Percentiles rank a stretch among this genome's conserved stretches.
These are phyloP conservation scores for Gossypium rotundifolium DNA, from an alignment of 345 rosid species.

Conservation along the genomic window DNA sequence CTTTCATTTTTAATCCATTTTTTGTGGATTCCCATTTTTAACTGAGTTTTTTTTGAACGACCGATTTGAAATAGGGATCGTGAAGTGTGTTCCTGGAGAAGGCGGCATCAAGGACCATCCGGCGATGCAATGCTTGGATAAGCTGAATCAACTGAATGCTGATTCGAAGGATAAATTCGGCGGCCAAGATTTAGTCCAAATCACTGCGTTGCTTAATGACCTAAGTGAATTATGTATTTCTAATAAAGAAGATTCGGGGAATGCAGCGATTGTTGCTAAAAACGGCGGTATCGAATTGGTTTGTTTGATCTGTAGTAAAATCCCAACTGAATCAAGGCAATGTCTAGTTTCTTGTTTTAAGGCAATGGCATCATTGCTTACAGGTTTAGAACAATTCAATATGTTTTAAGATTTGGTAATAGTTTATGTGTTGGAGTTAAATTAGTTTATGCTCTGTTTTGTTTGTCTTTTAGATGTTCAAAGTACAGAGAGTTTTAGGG, in stretches of 20 bases:
- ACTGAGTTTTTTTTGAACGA: neutral
- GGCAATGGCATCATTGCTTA: constrained; percentile 48
- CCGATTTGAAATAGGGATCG: constrained; percentile 43
- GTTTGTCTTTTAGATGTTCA: constrained; percentile 48
- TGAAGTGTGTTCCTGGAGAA: constrained; percentile 71
- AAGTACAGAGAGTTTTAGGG: constrained; percentile 59
- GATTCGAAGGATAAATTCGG: constrained; percentile 18
- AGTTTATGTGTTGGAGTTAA: neutral
- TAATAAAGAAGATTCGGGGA: constrained; percentile 36
- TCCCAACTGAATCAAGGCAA: constrained; percentile 22
- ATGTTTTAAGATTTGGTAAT: neutral
- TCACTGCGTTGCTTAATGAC: constrained; percentile 37
- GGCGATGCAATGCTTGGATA: constrained; percentile 51
- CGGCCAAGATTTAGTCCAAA: constrained; percentile 36
- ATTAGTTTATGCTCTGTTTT: neutral
- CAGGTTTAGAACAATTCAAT: constrained; percentile 36
- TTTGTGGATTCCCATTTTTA: neutral
- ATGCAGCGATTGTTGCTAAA: constrained; percentile 54
- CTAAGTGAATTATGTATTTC: constrained; percentile 36
- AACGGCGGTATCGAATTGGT: constrained; percentile 65
- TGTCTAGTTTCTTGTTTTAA: constrained; percentile 50
- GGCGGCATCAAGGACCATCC: constrained; percentile 54
- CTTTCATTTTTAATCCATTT: neutral
- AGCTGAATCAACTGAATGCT: constrained; percentile 36
- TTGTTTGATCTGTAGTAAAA: constrained; percentile 54